Base-by-base conservation (phyloP, 2,329 filamentous ascomycete genomes). In the Dothideomycetes sp. region DNA sequence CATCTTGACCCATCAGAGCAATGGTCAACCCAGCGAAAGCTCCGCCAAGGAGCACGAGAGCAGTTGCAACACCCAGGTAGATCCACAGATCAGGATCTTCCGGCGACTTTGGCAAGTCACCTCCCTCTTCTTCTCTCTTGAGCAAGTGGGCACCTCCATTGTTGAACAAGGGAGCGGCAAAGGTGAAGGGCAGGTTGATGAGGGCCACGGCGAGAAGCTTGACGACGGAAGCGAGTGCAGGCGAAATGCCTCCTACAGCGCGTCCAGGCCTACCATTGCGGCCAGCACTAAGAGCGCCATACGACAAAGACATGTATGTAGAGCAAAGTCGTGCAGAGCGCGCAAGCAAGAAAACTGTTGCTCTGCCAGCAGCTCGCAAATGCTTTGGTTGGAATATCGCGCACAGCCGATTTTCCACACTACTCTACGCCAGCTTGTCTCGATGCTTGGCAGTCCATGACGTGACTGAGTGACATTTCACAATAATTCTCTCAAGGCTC, bases 11-110 rank as follows among this genome's bases (percentile, higher is more conserved):
- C 77, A 81, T 81, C 52, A 80, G 82, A 73, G 84, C 84, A 57
- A 91, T 87, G 13, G 91, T 98, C 62, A 98, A 66, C 23, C 91
- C 91, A 8, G 91, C 91, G 65, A 98, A 98, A 27, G 85, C 86
- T 47, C 91, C 91, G 47, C 91, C 91, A 1, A 84, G 73, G 46
- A 96, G 68, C 8, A 96, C 91, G 43, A 98, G 73, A 17, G 78
- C 72, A 45, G 85, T 74, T 13, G 89, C 93, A 20, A 87, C 71
- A 42, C 79, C 70, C 47, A 91, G 73, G 56, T 95, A 86, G 32
- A 89, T 68, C 83, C 84, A 94, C 50, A 94, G 66, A 36, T 74
- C 73, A 6, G 78, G 73, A 47, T 82, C 80, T 13, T 51, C 47
- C 10, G 52, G 36, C 32, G 52, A 48, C 44, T 58, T 56, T 10